These are phyloP conservation scores for Pseudomicrostroma phylloplanum DNA, from an alignment of 1,284 basidiomycete genomes.

Conservation along the genomic window DNA sequence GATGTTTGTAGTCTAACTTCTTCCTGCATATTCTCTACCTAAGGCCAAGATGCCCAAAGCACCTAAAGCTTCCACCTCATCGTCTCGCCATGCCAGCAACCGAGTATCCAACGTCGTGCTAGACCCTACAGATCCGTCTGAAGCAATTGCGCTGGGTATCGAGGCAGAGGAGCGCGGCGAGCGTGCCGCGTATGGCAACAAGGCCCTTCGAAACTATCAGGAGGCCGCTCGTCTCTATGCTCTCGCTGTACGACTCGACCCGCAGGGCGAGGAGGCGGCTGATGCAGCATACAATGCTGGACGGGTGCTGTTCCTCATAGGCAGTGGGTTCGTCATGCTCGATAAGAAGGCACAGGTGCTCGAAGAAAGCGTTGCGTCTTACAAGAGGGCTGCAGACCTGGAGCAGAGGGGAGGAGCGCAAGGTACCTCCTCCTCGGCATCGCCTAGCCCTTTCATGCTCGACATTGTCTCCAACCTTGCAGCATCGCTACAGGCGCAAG, in stretches of 20 bases:
- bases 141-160: neutral
- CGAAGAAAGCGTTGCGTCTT: neutral
- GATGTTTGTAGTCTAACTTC: too few species aligned
- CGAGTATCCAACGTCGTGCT: too few species aligned
- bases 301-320: neutral
- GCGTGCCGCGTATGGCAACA: slow-evolving; percentile 1
- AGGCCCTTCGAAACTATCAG: neutral
- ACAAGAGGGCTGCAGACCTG: neutral
- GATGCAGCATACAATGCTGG: slow-evolving; percentile 2
- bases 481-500: neutral
- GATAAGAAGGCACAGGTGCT: neutral
- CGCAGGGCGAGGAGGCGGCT: neutral
- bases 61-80: too few species aligned
- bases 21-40: too few species aligned
- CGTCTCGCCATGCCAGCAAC: too few species aligned
- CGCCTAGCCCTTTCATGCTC: neutral
- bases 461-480: slow-evolving; percentile 1
- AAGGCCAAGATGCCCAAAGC: too few species aligned
- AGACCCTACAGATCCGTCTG: neutral
- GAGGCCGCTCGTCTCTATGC: neutral
- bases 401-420: neutral
- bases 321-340: neutral
- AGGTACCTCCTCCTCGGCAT: neutral
- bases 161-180: slow-evolving; percentile 6
- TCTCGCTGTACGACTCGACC: neutral